These are phyloP conservation scores for Xylaria cubensis DNA, from an alignment of 495 filamentous ascomycete genomes.

Conservation along the genomic window DNA sequence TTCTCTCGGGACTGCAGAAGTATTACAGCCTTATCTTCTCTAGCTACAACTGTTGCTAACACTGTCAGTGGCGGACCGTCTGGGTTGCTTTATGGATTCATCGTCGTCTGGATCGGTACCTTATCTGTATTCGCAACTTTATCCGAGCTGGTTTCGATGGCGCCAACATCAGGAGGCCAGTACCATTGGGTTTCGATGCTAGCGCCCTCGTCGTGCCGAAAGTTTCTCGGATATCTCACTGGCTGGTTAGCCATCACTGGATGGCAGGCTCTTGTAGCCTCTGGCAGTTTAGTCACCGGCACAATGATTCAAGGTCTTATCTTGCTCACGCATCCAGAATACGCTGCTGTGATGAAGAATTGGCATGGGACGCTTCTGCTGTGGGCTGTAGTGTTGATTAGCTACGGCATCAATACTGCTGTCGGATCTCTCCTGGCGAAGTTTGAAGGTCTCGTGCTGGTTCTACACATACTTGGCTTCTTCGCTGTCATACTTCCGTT, in stretches of 20 bases:
- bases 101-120: slow-evolving; percentile 39
- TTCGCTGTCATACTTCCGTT: slow-evolving; percentile 66
- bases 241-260: slow-evolving; percentile 67
- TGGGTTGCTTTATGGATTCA: slow-evolving; percentile 41
- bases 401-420: slow-evolving; percentile 63
- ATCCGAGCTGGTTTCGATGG: slow-evolving; percentile 43
- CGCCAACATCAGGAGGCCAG: slow-evolving; percentile 38
- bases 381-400: slow-evolving; percentile 57
- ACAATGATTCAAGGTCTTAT: slow-evolving; percentile 66
- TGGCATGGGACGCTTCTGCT: slow-evolving; percentile 69
- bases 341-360: slow-evolving; percentile 50
- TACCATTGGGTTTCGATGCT: slow-evolving; percentile 65
- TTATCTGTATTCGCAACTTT: slow-evolving; percentile 36
- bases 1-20: slow-evolving; percentile 28
- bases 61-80: slow-evolving; percentile 39
- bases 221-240: slow-evolving; percentile 64
- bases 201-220: slow-evolving; percentile 58
- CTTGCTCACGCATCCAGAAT: slow-evolving; percentile 57
- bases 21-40: slow-evolving; percentile 11
- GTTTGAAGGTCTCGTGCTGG: slow-evolving; percentile 63
- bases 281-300: slow-evolving; percentile 58
- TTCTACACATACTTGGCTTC: slow-evolving; percentile 67
- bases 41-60: not conserved
- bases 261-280: slow-evolving; percentile 64
- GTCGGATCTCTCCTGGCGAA: slow-evolving; percentile 61